Evolutionary conservation across 495 filamentous ascomycete genomes (phyloP).

Genomic region (Sabuloglossum arenarium): DNA sequence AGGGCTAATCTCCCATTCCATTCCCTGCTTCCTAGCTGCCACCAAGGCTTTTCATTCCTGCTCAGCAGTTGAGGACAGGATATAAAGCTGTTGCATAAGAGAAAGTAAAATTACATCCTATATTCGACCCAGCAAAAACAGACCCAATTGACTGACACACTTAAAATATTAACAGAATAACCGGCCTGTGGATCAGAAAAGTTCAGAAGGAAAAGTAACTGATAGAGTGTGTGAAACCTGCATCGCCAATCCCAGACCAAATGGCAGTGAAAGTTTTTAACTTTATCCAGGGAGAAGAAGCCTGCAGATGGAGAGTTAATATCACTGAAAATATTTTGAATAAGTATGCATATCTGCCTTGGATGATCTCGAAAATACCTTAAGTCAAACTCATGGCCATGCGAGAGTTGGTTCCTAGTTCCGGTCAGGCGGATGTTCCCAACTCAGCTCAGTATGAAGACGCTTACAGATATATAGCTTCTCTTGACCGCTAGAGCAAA

Average conservation of each 20-base stretch:
- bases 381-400: too few species aligned
- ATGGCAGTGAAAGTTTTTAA: not conserved
- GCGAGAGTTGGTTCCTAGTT: too few species aligned
- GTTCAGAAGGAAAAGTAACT: not conserved
- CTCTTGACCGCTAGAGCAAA: too few species aligned
- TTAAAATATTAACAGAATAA: not conserved
- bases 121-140: not conserved
- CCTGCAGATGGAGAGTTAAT: not conserved
- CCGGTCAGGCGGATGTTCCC: too few species aligned
- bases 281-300: not conserved
- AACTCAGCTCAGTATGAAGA: too few species aligned
- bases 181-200: not conserved
- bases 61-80: not conserved
- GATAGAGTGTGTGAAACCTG: not conserved
- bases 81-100: not conserved
- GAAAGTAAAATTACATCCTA: not conserved
- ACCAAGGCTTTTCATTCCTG: not conserved
- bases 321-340: not conserved
- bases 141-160: not conserved
- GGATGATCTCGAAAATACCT: too few species aligned
- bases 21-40: not conserved
- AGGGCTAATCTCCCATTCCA: not conserved
- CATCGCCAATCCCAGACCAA: not conserved
- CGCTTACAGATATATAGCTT: too few species aligned
- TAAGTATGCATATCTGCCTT: too few species aligned